These are phyloP conservation scores for Perkinsus olseni DNA, from an alignment of 169 alveolate genomes.

Conservation along the genomic window DNA sequence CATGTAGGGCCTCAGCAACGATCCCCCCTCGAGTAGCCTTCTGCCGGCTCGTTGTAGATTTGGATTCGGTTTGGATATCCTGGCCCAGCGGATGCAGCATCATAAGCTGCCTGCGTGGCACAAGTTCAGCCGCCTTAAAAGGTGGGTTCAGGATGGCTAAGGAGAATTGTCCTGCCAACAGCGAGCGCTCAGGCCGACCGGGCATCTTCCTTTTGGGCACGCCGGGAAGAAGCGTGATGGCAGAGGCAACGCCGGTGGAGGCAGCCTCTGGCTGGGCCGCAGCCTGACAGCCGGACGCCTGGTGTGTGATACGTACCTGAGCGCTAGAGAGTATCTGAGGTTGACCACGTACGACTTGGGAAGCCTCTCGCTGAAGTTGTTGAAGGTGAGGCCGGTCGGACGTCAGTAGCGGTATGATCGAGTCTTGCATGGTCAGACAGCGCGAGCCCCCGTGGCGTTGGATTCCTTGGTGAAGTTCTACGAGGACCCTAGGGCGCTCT, in stretches of 20 bases:
- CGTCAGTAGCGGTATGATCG: not conserved
- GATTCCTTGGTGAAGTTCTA: not conserved
- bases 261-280: conserved; percentile 26
- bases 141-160: not conserved
- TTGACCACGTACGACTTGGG: conserved; percentile 36
- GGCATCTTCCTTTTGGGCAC: not conserved
- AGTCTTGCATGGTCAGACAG: not conserved
- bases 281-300: conserved; percentile 40
- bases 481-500: not conserved
- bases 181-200: not conserved
- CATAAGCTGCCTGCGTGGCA: conserved; percentile 27
- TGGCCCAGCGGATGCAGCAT: conserved; percentile 10
- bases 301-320: conserved; percentile 46
- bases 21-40: no score
- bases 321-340: conserved; percentile 38
- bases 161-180: not conserved
- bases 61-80: conserved; percentile 6
- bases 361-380: conserved; percentile 2
- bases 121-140: conserved; percentile 14
- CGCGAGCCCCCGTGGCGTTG: not conserved
- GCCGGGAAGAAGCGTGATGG: not conserved
- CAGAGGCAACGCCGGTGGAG: not conserved
- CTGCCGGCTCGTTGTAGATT: not conserved
- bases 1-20: no score
- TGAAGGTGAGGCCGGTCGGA: not conserved